phyloP scores from a whole-genome alignment of 768 basidiomycete species.

The Lentinula edodes region DNA sequence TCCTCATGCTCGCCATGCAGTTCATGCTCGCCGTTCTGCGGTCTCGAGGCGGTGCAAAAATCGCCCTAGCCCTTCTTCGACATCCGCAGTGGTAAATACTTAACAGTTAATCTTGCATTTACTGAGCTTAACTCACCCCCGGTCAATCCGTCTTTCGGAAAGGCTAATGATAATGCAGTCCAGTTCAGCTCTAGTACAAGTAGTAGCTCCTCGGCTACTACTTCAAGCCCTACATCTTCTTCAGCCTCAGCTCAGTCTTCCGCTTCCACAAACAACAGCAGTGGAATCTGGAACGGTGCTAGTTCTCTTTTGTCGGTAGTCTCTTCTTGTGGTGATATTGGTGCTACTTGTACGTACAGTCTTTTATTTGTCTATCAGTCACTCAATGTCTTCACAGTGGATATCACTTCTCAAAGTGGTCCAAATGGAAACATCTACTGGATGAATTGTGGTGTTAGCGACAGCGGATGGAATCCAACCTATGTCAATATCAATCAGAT shows the following conservation, averaged over 20 bases:
- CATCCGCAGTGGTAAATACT: neutral
- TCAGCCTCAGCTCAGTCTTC: neutral
- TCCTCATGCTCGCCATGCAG: slow-evolving; percentile 23
- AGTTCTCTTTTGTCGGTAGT: neutral
- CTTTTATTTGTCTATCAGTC: neutral
- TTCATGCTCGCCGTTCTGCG: neutral
- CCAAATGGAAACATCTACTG: slow-evolving; percentile 72
- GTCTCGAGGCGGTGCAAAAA: slow-evolving; percentile 2
- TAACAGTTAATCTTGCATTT: neutral
- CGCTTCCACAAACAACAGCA: neutral
- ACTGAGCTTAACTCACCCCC: neutral
- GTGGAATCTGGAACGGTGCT: neutral
- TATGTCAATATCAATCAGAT: slow-evolving; percentile 47
- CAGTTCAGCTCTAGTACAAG: neutral
- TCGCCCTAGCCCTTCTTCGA: neutral
- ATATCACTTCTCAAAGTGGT: slow-evolving; percentile 45
- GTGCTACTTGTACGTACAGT: slow-evolving; percentile 41
- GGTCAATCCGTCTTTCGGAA: neutral
- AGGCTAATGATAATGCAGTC: neutral
- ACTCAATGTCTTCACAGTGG: slow-evolving; percentile 25
- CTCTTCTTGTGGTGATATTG: slow-evolving; percentile 39
- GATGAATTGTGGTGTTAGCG: slow-evolving; percentile 72
- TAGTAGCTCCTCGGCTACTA: neutral
- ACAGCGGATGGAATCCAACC: slow-evolving; percentile 70
- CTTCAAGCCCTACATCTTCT: neutral